Evolutionary conservation across 2,329 filamentous ascomycete species (phyloP).

Genomic region (Monilinia vaccinii-corymbosi): DNA sequence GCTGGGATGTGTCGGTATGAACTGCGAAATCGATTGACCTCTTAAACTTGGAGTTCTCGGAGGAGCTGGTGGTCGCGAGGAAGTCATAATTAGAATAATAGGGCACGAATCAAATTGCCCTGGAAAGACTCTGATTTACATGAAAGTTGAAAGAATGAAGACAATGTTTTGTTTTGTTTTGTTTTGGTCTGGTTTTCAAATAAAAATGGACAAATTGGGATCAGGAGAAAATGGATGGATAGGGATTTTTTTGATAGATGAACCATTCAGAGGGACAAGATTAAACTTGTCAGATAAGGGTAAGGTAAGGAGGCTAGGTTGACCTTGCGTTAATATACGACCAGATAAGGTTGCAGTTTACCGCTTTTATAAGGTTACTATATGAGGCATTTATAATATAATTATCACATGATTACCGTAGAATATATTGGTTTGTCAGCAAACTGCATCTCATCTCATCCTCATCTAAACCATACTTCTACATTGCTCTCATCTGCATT

Average conservation of each 20-base stretch:
- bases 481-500: no score
- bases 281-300: neutral
- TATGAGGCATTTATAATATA: no score
- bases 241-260: neutral
- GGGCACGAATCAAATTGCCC: neutral
- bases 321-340: no score
- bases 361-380: no score
- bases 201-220: neutral
- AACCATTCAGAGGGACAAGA: neutral
- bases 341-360: no score
- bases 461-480: no score
- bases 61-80: slow-evolving; percentile 1
- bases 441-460: no score
- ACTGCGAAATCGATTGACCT: slow-evolving; percentile 4
- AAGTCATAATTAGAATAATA: slow-evolving; percentile 3
- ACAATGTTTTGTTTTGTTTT: no score
- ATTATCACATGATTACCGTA: no score
- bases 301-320: no score
- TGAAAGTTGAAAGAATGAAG: neutral
- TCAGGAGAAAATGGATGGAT: no score
- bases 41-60: slow-evolving; percentile 4
- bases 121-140: neutral
- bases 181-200: neutral
- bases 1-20: slow-evolving; percentile 22
- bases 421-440: no score